Conservation (phyloP, 306 rosid species). For the Aeschynomene evenia region DNA sequence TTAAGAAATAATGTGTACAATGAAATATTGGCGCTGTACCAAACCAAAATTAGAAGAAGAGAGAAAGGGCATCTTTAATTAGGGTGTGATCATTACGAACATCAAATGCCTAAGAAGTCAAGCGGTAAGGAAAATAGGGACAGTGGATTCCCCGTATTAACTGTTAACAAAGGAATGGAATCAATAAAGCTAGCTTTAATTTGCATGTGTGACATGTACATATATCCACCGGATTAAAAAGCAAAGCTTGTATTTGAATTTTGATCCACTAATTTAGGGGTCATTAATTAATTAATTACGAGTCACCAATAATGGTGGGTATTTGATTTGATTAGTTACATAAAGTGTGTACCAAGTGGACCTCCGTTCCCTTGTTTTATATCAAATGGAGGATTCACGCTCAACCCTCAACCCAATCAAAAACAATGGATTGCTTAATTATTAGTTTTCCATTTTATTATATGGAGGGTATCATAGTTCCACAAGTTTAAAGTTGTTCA, state of each 20-base stretch:
- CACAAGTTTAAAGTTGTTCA: neutral
- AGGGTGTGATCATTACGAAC: neutral
- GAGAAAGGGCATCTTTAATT: neutral
- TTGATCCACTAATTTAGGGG: neutral
- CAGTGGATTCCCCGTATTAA: neutral
- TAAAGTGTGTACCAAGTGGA: neutral
- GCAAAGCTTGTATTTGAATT: neutral
- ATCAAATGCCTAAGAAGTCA: neutral
- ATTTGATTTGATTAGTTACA: neutral
- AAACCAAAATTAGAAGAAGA: neutral
- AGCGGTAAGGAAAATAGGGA: neutral
- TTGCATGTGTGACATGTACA: neutral
- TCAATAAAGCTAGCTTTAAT: neutral
- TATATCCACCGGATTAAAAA: neutral
- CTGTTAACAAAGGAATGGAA: neutral
- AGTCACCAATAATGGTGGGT: neutral
- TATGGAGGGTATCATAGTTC: neutral
- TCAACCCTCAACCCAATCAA: neutral
- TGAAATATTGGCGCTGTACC: neutral
- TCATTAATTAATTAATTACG: too few species aligned
- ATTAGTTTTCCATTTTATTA: neutral
- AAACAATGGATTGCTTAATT: neutral
- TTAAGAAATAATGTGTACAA: neutral
- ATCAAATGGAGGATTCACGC: neutral
- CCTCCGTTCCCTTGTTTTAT: neutral